Evolutionary conservation across 164 flowering plant species (phyloP), one percentile per base, ranked within the genome.

Genomic region (Stephania yunnanensis): DNA sequence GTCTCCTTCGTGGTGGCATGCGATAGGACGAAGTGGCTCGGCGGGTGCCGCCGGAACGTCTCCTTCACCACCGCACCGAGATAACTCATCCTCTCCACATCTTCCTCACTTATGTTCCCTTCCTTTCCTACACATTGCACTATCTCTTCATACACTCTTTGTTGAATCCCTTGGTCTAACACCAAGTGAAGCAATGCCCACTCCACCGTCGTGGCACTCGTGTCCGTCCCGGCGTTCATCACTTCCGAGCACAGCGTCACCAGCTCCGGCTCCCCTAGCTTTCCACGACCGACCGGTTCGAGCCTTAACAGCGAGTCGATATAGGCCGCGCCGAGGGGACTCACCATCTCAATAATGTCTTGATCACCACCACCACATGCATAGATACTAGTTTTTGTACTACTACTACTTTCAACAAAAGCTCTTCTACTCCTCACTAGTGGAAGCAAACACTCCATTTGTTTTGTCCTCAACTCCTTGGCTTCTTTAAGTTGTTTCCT

Each of bases 181-280:
- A 95, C 93, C 78, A 95, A 65, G 48, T 88, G 93, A 22, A 87
- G 83, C 71, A 93, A 2, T 0, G 93, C 97, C 99, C 99, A 93
- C 77, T 95, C 97, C 4, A 85, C 68, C 0, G 91, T 77, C 0
- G 95, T 93, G 1, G 98, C 97, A 46, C 91, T 92, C 0, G 99
- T 92, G 63, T 95, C 99, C 0, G 99, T 93, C 0, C 99, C 99
- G 10, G 94, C 97, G 45, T 86, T 90, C 78, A 95, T 87, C 20
- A 87, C 84, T 73, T 93, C 99, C 7, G 97, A 91, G 75, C 87
- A 84, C 0, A 95, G 78, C 1, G 98, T 86, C 10, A 95, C 95
- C 29, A 87, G 84, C 84, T 93, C 97, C 64, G 85, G 92, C 63
- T 89, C 95, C 1, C 91, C 88, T 2, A 91, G 81, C 66, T 66